phyloP scores from a whole-genome alignment of 2,329 filamentous ascomycete species.

The Verticillium zaregamsianum region DNA sequence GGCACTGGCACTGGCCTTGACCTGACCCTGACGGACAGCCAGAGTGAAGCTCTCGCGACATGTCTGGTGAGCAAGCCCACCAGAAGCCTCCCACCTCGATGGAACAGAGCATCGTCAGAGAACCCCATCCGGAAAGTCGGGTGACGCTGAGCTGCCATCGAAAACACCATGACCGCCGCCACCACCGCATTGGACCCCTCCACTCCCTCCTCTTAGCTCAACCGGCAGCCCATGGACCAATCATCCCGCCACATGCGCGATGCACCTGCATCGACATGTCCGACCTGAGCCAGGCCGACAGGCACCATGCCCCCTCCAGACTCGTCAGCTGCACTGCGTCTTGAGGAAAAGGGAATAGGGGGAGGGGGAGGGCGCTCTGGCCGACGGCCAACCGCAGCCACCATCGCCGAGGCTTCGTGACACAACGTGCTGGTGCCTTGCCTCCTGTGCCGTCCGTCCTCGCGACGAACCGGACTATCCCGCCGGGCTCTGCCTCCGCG shows the following conservation, averaged over 20 bases:
- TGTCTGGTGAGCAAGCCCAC: no score
- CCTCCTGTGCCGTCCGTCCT: neutral
- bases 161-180: neutral
- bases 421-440: neutral
- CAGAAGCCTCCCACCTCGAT: no score
- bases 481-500: no score
- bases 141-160: neutral
- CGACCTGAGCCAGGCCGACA: neutral
- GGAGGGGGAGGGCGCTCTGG: no score
- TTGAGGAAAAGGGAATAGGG: no score
- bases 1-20: no score
- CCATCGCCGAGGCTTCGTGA: neutral
- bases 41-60: no score
- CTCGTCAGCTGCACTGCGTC: neutral
- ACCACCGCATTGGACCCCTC: neutral
- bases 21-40: no score
- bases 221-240: neutral
- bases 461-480: neutral
- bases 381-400: neutral
- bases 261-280: neutral
- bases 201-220: neutral
- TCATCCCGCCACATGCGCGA: neutral
- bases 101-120: neutral
- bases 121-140: neutral
- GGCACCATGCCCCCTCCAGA: neutral